These are phyloP conservation scores for Silene noctiflora DNA, from an alignment of 179 eudicot species.

Conservation along the genomic window DNA sequence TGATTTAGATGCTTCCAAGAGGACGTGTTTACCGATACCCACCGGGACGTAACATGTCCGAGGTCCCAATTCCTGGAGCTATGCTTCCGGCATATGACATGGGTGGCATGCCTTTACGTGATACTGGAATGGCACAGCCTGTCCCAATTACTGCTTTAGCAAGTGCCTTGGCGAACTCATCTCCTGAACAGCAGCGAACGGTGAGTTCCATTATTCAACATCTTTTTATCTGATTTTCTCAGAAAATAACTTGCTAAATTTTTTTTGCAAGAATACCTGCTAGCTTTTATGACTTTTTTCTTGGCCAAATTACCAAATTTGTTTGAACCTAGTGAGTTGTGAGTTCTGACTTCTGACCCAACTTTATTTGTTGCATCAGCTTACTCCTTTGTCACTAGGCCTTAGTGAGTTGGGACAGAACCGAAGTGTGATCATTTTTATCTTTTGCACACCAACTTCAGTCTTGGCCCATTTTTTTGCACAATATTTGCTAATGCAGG, in stretches of 20 bases:
- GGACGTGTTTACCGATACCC: conserved; percentile 73
- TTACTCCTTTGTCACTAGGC: too few relatives aligned
- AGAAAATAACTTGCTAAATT: not conserved
- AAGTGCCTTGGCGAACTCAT: conserved; percentile 72
- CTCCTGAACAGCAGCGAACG: conserved; percentile 82
- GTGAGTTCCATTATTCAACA: conserved; percentile 27
- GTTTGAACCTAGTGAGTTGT: too few relatives aligned
- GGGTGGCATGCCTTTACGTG: conserved; percentile 65
- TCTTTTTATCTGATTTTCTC: not conserved
- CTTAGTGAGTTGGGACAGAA: too few relatives aligned
- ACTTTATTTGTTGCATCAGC: too few relatives aligned
- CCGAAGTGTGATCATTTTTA: too few relatives aligned
- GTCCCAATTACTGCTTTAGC: conserved; percentile 73
- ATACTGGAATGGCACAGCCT: conserved; percentile 55
- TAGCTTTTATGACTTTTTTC: too few relatives aligned
- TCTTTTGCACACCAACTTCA: too few relatives aligned
- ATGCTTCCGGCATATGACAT: conserved; percentile 72
- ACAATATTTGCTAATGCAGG: too few relatives aligned
- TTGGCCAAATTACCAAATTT: too few relatives aligned
- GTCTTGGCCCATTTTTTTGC: too few relatives aligned
- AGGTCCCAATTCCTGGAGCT: conserved; percentile 54
- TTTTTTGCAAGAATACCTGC: too few relatives aligned
- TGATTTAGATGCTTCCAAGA: conserved; percentile 69
- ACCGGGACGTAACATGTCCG: conserved; percentile 69
- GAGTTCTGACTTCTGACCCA: too few relatives aligned